These are phyloP conservation scores for Lichtheimia ornata DNA, from an alignment of 371 early-diverging fungal genomes.

Conservation along the genomic window DNA sequence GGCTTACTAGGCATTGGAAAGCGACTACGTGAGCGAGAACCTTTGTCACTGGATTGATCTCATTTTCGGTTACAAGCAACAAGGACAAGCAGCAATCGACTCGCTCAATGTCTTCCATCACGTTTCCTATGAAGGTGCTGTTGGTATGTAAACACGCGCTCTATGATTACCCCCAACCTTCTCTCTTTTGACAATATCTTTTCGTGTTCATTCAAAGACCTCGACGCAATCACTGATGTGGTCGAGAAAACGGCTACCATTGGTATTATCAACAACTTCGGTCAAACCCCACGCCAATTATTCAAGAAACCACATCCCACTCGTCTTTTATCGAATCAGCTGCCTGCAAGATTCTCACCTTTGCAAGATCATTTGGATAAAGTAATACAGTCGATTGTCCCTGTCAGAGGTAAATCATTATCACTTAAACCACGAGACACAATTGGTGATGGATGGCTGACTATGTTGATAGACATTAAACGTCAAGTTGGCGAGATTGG, in stretches of 20 bases:
- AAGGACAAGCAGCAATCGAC: constrained; percentile 78
- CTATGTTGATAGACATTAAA: constrained; percentile 47
- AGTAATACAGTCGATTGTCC: constrained; percentile 56
- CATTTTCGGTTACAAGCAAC: constrained; percentile 90
- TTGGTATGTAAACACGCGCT: constrained; percentile 38
- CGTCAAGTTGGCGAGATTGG: constrained; percentile 56
- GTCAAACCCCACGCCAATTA: constrained; percentile 89
- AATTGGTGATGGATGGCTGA: not conserved
- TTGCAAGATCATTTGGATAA: constrained; percentile 56
- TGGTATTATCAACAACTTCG: constrained; percentile 94
- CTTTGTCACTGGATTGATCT: constrained; percentile 92
- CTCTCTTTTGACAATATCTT: not conserved
- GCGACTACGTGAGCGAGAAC: constrained; percentile 83
- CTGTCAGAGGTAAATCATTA: constrained; percentile 49
- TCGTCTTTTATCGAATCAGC: constrained; percentile 34
- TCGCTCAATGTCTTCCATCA: constrained; percentile 90
- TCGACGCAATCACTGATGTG: constrained; percentile 86
- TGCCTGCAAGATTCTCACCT: constrained; percentile 42
- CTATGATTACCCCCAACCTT: not conserved
- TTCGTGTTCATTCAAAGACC: constrained; percentile 36
- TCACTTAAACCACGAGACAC: not conserved
- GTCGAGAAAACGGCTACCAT: constrained; percentile 89
- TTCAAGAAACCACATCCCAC: constrained; percentile 80
- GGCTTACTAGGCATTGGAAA: constrained; percentile 73
- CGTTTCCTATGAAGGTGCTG: constrained; percentile 90